phyloP scores from a whole-genome alignment of 257 asterid genomes.

The Solanum boliviense region DNA sequence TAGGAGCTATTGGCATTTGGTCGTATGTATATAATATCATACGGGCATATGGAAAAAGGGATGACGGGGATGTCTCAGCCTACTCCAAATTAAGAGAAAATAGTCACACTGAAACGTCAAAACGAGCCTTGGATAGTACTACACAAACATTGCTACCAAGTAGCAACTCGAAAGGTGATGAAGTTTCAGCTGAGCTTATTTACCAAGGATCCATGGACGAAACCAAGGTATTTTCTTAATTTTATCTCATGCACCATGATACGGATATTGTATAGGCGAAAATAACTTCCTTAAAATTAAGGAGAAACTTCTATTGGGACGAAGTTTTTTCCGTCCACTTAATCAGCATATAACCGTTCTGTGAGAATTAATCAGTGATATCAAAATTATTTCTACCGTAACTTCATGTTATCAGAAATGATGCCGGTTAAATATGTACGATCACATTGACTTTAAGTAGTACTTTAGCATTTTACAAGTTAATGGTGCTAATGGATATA shows the following conservation, averaged over 20 bases:
- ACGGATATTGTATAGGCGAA: background rate
- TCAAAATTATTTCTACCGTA: background rate
- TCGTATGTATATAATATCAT: slow-evolving; percentile 12
- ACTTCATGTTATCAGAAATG: too few relatives aligned
- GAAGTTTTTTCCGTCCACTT: background rate
- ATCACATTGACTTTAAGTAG: background rate
- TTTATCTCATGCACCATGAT: background rate
- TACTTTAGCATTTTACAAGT: background rate
- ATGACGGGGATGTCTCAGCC: background rate
- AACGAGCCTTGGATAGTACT: background rate
- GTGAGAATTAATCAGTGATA: background rate
- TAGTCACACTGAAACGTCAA: slow-evolving; percentile 2
- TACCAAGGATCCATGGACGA: background rate
- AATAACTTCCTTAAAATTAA: background rate
- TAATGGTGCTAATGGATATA: background rate
- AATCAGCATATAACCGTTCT: background rate
- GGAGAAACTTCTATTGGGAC: background rate
- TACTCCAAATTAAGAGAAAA: background rate
- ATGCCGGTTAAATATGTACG: background rate
- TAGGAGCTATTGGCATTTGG: slow-evolving; percentile 27
- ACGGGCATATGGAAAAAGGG: slow-evolving; percentile 7
- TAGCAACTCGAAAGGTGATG: background rate
- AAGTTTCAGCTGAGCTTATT: background rate
- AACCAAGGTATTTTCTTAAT: background rate
- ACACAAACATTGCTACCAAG: background rate